Conservation (phyloP, 805 yeast genomes). For the Spathaspora hagerdaliae region DNA sequence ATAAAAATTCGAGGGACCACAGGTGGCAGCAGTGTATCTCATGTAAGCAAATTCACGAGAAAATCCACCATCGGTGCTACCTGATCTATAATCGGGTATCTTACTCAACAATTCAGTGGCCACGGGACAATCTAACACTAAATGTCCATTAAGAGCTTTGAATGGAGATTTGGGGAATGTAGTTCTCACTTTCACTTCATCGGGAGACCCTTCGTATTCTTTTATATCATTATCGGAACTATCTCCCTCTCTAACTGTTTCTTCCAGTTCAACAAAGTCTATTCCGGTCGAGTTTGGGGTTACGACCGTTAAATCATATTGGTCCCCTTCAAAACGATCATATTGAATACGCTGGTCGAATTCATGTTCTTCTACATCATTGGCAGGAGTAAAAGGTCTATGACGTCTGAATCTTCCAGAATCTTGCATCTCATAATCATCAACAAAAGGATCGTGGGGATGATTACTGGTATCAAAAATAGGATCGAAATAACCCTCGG, state of each 20-base stretch:
- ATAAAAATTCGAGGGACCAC: conserved; percentile 64
- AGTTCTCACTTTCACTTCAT: conserved; percentile 30
- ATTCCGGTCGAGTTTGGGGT: conserved; percentile 8
- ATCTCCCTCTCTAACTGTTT: conserved; percentile 28
- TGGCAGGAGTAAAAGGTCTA: conserved; percentile 38
- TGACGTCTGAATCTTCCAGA: conserved; percentile 35
- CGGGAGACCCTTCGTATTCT: conserved; percentile 30
- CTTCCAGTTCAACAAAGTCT: conserved; percentile 10
- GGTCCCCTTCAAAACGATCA: conserved; percentile 37
- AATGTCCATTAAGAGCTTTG: conserved; percentile 39
- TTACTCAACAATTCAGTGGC: conserved; percentile 40
- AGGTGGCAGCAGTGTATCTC: conserved; percentile 63
- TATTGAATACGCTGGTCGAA: conserved; percentile 38
- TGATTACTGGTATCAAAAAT: conserved; percentile 4
- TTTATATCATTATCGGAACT: conserved; percentile 11
- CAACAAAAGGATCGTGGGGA: neutral
- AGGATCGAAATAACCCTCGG: conserved; percentile 7
- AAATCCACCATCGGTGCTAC: conserved; percentile 35
- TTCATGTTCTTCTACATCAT: conserved; percentile 35
- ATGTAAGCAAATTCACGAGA: conserved; percentile 55
- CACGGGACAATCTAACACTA: conserved; percentile 45
- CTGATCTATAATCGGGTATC: conserved; percentile 35
- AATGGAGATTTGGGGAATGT: conserved; percentile 24
- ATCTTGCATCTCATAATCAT: conserved; percentile 9
- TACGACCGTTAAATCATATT: conserved; percentile 14